Evolutionary conservation across 805 yeast species (phyloP).

Genomic region (Tanozyma kutaoensis): DNA sequence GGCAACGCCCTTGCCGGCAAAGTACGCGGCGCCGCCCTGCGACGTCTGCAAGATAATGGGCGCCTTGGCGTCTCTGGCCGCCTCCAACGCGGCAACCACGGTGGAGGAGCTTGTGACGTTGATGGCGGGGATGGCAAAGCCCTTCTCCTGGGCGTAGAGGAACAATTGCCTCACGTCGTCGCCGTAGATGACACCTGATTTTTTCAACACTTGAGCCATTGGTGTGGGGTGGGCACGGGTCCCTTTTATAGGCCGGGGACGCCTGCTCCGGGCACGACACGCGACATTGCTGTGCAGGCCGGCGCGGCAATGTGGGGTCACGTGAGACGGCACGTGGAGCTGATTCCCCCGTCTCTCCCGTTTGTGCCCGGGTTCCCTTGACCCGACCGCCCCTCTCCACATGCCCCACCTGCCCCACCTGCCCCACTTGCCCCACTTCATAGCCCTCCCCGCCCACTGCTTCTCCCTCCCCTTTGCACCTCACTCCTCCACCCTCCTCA

Average conservation of each 20-base stretch:
- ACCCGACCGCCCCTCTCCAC: constrained; percentile 1
- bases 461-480: background rate
- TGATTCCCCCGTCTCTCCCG: background rate
- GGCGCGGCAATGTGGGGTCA: background rate
- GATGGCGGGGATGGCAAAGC: constrained; percentile 96
- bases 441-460: background rate
- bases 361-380: background rate
- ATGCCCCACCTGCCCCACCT: constrained; percentile 1
- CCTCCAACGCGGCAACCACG: constrained; percentile 42
- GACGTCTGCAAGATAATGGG: constrained; percentile 97
- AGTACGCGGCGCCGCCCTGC: constrained; percentile 99
- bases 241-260: background rate
- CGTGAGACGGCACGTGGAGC: background rate
- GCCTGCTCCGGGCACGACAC: background rate
- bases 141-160: constrained; percentile 85
- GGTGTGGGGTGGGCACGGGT: background rate
- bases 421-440: background rate
- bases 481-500: constrained; percentile 2
- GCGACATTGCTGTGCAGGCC: background rate
- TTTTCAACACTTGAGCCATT: constrained; percentile 33
- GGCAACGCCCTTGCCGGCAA: constrained; percentile 97
- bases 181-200: constrained; percentile 97
- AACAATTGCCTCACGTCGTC: constrained; percentile 84
- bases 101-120: constrained; percentile 97
- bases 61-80: constrained; percentile 42